A percentile compares a stretch with the other conserved stretches of the same genome.
Conservation (phyloP, 2,329 filamentous ascomycete species). For the Aspergillus sp. region DNA sequence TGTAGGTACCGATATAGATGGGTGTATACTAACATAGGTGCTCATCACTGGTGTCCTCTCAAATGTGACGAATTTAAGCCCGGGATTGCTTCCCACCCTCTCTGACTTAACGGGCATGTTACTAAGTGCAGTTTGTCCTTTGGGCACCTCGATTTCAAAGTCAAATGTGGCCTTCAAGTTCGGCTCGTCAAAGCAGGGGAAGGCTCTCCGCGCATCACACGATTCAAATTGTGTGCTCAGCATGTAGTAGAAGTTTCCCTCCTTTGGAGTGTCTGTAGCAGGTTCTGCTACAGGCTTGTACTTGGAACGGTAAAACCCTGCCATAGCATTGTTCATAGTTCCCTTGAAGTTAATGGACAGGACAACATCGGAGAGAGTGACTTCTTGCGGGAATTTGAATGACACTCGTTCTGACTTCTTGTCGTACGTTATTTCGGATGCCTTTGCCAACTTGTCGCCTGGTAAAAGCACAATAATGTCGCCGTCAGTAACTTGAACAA, state of each 20-base stretch:
- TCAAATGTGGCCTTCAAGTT: conserved; percentile 96
- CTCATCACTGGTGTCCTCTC: conserved; percentile 85
- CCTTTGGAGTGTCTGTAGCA: conserved; percentile 69
- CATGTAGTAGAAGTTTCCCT: conserved; percentile 61
- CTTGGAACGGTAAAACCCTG: conserved; percentile 87
- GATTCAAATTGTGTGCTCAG: conserved; percentile 97
- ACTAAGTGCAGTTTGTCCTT: conserved; percentile 79
- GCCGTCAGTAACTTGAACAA: not conserved
- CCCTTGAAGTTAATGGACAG: conserved; percentile 70
- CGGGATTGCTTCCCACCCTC: conserved; percentile 60
- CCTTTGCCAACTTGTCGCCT: conserved; percentile 36
- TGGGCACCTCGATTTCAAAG: conserved; percentile 83
- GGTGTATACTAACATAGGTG: conserved; percentile 53
- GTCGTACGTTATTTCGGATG: conserved; percentile 70
- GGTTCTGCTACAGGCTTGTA: conserved; percentile 75
- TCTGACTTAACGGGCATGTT: conserved; percentile 87
- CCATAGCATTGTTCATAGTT: conserved; percentile 82
- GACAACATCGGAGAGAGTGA: conserved; percentile 62
- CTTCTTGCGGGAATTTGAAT: conserved; percentile 65
- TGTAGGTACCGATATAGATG: not conserved
- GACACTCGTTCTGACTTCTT: conserved; percentile 76
- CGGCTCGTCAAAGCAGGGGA: conserved; percentile 97
- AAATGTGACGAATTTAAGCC: conserved; percentile 63
- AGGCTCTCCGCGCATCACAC: conserved; percentile 87
- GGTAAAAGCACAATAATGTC: not conserved